Percentiles rank a stretch among this genome's conserved stretches.
phyloP scores from a whole-genome alignment of 345 rosid species.

The Corymbia maculata region DNA sequence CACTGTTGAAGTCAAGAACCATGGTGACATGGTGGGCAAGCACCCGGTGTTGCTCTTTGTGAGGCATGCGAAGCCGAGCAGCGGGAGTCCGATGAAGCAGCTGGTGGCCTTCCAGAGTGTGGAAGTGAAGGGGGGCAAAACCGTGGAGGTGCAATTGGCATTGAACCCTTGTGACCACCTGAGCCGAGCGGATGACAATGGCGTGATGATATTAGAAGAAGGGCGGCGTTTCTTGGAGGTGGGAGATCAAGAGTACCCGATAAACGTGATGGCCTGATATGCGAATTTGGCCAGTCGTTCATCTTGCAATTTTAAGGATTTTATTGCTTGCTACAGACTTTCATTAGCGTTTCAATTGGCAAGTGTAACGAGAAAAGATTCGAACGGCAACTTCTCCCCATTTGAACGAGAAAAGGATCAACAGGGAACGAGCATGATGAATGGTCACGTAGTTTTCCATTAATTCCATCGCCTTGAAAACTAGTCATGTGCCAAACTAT shows the following conservation, averaged over 20 bases:
- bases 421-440: not conserved
- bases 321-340: not conserved
- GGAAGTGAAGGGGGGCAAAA: constrained; percentile 42
- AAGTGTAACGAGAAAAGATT: not conserved
- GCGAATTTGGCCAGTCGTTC: not conserved
- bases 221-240: constrained; percentile 60
- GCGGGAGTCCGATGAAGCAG: constrained; percentile 52
- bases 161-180: constrained; percentile 55
- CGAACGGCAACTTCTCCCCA: not conserved
- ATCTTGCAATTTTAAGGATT: not conserved
- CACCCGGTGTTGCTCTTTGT: constrained; percentile 62
- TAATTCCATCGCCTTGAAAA: not conserved
- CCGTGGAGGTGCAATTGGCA: constrained; percentile 41
- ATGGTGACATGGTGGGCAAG: constrained; percentile 60
- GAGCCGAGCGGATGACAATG: constrained; percentile 57
- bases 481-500: not conserved
- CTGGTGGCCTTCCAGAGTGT: constrained; percentile 63
- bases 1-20: constrained; percentile 36
- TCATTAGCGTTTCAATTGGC: not conserved
- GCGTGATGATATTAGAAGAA: constrained; percentile 60
- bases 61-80: constrained; percentile 33
- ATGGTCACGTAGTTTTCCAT: not conserved
- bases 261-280: constrained; percentile 29
- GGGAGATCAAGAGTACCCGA: constrained; percentile 49
- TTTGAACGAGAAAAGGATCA: not conserved